Evolutionary conservation across 768 basidiomycete species (phyloP).

Genomic region (Saitozyma sp.): DNA sequence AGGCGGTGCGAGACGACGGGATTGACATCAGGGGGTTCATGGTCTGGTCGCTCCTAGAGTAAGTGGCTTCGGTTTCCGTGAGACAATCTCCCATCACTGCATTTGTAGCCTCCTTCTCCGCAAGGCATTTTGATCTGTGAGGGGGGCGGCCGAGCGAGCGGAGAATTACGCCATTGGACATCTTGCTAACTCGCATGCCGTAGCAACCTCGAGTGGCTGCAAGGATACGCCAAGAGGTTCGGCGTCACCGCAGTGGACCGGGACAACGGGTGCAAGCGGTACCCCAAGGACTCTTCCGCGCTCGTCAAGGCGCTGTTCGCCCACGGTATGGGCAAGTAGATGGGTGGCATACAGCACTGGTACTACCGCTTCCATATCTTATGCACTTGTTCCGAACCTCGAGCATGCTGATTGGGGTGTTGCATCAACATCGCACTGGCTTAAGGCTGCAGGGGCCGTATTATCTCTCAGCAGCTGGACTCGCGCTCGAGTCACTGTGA

Average conservation of each 20-base stretch:
- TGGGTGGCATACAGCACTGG: not conserved
- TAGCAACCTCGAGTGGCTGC: conserved; percentile 31
- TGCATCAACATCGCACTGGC: no score
- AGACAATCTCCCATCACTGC: no score
- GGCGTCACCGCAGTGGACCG: conserved; percentile 33
- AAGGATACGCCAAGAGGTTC: conserved; percentile 18
- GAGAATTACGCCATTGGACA: no score
- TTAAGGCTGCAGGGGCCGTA: no score
- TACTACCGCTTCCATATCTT: not conserved
- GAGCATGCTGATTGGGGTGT: no score
- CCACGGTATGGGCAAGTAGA: conserved; percentile 9
- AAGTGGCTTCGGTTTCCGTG: conserved; percentile 1
- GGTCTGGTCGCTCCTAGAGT: conserved; percentile 40
- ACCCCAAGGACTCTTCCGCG: conserved; percentile 32
- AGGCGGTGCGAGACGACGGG: conserved; percentile 32
- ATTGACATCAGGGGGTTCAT: conserved; percentile 28
- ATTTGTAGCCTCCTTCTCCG: not conserved
- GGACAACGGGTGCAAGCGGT: conserved; percentile 27
- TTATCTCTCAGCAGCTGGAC: no score
- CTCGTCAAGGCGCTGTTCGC: conserved; percentile 29
- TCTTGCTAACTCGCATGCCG: no score
- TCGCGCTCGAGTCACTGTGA: no score
- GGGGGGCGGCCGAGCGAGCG: not conserved
- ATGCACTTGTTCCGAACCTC: no score
- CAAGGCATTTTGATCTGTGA: not conserved